Percentiles rank a stretch among this genome's conserved stretches.
Evolutionary conservation across 2,329 filamentous ascomycete genomes (phyloP).

Genomic region (Amauroascus niger): DNA sequence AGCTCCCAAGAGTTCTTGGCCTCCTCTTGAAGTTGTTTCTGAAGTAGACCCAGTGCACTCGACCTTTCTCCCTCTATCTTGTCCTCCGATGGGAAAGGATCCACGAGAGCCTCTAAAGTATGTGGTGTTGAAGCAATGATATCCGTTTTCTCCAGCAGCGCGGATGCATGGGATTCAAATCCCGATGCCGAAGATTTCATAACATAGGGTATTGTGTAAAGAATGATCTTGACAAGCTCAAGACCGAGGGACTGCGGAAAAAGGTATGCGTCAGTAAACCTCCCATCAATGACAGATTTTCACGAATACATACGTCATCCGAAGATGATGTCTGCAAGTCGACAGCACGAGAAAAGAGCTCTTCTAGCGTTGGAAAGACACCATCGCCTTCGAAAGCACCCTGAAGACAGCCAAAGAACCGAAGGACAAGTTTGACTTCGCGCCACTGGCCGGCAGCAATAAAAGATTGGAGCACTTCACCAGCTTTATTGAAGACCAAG

Average conservation of each 20-base stretch:
- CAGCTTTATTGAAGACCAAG: constrained; percentile 57
- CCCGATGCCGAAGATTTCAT: constrained; percentile 63
- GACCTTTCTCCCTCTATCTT: constrained; percentile 51
- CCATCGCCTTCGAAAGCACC: constrained; percentile 72
- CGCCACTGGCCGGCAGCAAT: constrained; percentile 72
- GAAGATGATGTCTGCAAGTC: constrained; percentile 87
- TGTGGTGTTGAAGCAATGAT: constrained; percentile 87
- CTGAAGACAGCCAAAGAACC: constrained; percentile 82
- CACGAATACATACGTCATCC: constrained; percentile 61
- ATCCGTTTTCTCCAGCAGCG: constrained; percentile 85
- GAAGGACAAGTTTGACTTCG: constrained; percentile 78
- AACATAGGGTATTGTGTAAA: constrained; percentile 85
- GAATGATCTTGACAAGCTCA: constrained; percentile 92
- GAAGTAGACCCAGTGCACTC: constrained; percentile 70
- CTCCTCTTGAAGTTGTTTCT: constrained; percentile 75
- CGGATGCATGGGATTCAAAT: constrained; percentile 62
- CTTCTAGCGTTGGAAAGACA: constrained; percentile 72
- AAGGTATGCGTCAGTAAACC: constrained; percentile 11
- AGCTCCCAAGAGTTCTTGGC: constrained; percentile 65
- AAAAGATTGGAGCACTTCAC: constrained; percentile 53
- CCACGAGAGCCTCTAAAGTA: constrained; percentile 71
- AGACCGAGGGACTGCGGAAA: constrained; percentile 49
- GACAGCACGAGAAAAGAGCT: constrained; percentile 84
- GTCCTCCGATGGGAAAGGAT: constrained; percentile 58
- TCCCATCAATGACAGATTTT: not conserved